These are phyloP conservation scores for Aschersonia sp. DNA, from an alignment of 2,329 filamentous ascomycete species.

Conservation along the genomic window DNA sequence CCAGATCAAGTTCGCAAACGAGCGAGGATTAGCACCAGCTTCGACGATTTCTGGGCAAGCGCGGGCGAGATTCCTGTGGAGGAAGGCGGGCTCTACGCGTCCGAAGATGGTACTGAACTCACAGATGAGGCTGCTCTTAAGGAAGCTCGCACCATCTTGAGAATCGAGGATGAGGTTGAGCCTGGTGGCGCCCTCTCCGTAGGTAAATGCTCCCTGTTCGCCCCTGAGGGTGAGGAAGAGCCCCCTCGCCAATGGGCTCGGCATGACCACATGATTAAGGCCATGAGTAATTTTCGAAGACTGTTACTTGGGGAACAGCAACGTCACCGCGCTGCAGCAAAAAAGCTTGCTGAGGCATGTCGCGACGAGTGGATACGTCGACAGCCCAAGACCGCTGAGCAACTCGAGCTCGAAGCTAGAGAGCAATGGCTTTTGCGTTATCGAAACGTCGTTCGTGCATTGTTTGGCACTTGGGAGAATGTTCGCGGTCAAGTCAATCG, in stretches of 20 bases:
- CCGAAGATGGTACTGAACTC: conserved; percentile 40
- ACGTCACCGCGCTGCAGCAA: conserved; percentile 63
- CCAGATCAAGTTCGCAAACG: conserved; percentile 40
- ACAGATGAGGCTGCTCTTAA: conserved; percentile 47
- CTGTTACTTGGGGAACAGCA: conserved; percentile 68
- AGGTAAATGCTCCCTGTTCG: conserved; percentile 55
- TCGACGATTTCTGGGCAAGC: conserved; percentile 42
- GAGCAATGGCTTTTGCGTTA: conserved; percentile 55
- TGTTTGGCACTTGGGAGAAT: conserved; percentile 49
- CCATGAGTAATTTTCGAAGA: conserved; percentile 66
- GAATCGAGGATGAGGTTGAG: conserved; percentile 58
- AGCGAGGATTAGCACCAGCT: conserved; percentile 35
- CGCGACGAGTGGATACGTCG: conserved; percentile 59
- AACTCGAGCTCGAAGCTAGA: conserved; percentile 65
- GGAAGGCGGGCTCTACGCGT: conserved; percentile 38
- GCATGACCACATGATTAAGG: conserved; percentile 68
- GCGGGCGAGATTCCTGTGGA: conserved; percentile 38
- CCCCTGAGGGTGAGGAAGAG: conserved; percentile 58
- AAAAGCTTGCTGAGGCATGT: conserved; percentile 64
- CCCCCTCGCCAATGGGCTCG: conserved; percentile 73
- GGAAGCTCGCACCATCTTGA: conserved; percentile 56
- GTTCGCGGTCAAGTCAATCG: conserved; percentile 47
- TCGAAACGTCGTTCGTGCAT: conserved; percentile 49
- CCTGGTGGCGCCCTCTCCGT: conserved; percentile 62
- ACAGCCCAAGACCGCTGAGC: conserved; percentile 63